These are phyloP conservation scores for Neocallimastix lanati DNA, from an alignment of 192 early-diverging fungal genomes.

Conservation along the genomic window DNA sequence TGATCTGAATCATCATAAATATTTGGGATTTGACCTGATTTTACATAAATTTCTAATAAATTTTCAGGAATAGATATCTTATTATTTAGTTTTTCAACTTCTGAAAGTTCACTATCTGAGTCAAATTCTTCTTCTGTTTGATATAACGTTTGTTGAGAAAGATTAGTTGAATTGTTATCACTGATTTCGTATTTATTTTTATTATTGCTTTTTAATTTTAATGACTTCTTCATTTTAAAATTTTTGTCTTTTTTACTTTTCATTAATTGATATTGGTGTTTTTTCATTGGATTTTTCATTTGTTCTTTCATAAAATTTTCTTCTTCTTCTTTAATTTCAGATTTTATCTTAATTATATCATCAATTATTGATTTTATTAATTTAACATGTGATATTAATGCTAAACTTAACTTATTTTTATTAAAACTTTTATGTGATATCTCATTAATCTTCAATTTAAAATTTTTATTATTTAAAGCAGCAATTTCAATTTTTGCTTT, in stretches of 20 bases:
- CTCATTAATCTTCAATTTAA: not conserved
- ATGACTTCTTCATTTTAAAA: not conserved
- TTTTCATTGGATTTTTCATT: not conserved
- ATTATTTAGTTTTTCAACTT: not conserved
- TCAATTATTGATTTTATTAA: not conserved
- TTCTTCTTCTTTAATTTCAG: not conserved
- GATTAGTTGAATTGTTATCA: not conserved
- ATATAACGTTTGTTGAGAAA: not conserved
- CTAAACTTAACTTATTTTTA: not conserved
- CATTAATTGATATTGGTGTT: not conserved
- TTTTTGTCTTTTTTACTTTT: not conserved
- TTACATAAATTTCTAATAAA: not conserved
- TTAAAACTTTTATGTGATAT: not conserved
- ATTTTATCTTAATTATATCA: not conserved
- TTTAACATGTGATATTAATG: not conserved
- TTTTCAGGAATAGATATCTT: not conserved
- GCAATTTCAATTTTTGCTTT: conserved; percentile 23
- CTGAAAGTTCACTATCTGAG: not conserved
- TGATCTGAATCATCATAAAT: not conserved
- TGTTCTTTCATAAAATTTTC: not conserved
- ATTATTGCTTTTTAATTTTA: not conserved
- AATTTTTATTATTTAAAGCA: not conserved
- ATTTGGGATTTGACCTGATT: not conserved
- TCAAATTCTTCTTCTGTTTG: not conserved
- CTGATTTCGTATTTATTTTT: not conserved